A percentile compares a stretch with the other conserved stretches of the same genome.
These are phyloP conservation scores for Peltaster fructicola DNA, from an alignment of 2,329 filamentous ascomycete species.

Conservation along the genomic window DNA sequence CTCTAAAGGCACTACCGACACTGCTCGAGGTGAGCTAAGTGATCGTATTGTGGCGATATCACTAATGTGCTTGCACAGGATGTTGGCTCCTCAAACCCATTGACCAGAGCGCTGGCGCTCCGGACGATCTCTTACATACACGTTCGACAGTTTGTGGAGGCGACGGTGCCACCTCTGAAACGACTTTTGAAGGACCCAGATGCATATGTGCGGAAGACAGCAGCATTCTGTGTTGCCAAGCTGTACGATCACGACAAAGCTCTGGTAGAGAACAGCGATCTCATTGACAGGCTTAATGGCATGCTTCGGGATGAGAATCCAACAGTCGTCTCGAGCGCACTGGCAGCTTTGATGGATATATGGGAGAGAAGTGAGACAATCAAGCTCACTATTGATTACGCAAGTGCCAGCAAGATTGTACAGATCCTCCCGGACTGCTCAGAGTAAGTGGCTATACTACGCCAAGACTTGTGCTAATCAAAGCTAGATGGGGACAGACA, in stretches of 20 bases:
- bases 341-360: conserved; percentile 87
- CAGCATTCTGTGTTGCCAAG: conserved; percentile 90
- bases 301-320: conserved; percentile 92
- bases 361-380: conserved; percentile 97
- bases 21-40: conserved; percentile 54
- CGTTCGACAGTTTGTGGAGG: conserved; percentile 86
- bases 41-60: background rate
- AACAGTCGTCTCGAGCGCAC: conserved; percentile 84
- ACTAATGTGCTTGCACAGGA: conserved; percentile 46
- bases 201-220: conserved; percentile 94
- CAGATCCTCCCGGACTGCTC: conserved; percentile 93
- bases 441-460: conserved; percentile 44
- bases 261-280: conserved; percentile 74
- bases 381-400: conserved; percentile 94
- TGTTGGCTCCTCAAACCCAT: conserved; percentile 80
- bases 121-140: conserved; percentile 97
- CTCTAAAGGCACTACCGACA: conserved; percentile 78
- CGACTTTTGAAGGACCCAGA: conserved; percentile 68
- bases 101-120: conserved; percentile 79
- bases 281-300: conserved; percentile 79
- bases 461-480: conserved; percentile 4
- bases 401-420: conserved; percentile 94
- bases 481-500: conserved; percentile 78
- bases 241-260: conserved; percentile 90
- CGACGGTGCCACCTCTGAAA: conserved; percentile 71